Evolutionary conservation across 2,329 filamentous ascomycete genomes (phyloP), one percentile per base, ranked within the genome.

Genomic region (Claviceps purpurea): DNA sequence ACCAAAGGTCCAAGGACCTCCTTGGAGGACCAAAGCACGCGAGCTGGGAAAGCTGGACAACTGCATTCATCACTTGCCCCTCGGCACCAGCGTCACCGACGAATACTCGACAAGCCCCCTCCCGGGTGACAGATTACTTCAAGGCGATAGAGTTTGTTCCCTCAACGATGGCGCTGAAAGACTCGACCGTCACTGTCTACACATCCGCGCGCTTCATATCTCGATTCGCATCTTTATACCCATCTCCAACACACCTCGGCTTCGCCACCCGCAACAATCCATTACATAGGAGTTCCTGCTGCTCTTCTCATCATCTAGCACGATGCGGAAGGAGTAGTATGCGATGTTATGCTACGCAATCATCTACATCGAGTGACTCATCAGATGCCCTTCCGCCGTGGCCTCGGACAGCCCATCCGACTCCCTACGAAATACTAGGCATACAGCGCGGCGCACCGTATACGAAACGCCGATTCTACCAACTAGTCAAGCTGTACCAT

Each of bases 401-500:
- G 78, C 78, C 78, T 2, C 62, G 65, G 5, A 63, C 65, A 5
- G 55, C 63, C 20, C 62, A 74, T 42, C 87, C 87, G 1, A 91
- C 90, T 0, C 93, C 93, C 1, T 97, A 98, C 70, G 87, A 97
- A 62, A 87, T 98, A 63, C 83, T 97, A 61, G 74, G 78, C 55
- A 67, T 72, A 47, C 61, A 67, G 50, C 78, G 71, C 59, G 72
- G 73, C 53, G 81, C 80, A 14, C 77, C 81, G 2, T 97, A 98
- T 67, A 84, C 79, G 56, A 97, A 98, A 68, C 71, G 76, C 44
- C 81, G 81, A 54, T 98, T 89, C 75, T 93, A 94, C 68, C 79
- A 91, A 62, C 79, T 98, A 50, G 93, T 95, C 53, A 98, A 97
- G 72, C 74, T 94, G 47, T 98, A 98, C 70, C 93, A 98, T 64